Evolutionary conservation across 148 eudicot genomes (phyloP).

Genomic region (Arbutus unedo): DNA sequence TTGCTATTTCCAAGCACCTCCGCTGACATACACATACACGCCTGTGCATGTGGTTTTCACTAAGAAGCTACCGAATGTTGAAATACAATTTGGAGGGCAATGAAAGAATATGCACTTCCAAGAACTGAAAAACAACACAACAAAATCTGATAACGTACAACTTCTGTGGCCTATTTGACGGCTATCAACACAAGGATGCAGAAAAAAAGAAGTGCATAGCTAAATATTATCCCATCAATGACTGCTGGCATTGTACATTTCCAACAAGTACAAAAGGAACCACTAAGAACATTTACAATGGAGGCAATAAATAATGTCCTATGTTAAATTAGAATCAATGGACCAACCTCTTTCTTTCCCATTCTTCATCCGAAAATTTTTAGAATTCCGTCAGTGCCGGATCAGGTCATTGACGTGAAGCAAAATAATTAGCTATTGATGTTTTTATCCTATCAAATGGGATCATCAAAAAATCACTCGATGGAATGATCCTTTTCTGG

Average conservation of each 20-base stretch:
- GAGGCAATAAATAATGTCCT: background rate
- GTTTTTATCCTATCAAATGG: background rate
- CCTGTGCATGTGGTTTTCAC: background rate
- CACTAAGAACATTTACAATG: conserved; percentile 11
- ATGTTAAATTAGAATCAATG: background rate
- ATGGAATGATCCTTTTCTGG: background rate
- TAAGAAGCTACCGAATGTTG: background rate
- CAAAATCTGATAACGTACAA: background rate
- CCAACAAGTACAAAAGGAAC: too few species aligned
- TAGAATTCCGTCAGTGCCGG: background rate
- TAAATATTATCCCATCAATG: background rate
- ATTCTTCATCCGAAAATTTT: conserved; percentile 7
- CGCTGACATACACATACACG: background rate
- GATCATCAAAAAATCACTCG: background rate
- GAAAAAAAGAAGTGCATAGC: background rate
- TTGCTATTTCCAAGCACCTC: background rate
- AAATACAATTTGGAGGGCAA: background rate
- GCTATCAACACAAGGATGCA: background rate
- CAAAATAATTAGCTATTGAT: background rate
- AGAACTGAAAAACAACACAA: background rate
- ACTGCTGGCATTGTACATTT: background rate
- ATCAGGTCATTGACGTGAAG: background rate
- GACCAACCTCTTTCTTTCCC: conserved; percentile 3
- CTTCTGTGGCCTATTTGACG: background rate
- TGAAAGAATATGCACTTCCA: background rate